Evolutionary conservation across 2,329 filamentous ascomycete genomes (phyloP).

Genomic region (Proliferodiscus dingleyae): DNA sequence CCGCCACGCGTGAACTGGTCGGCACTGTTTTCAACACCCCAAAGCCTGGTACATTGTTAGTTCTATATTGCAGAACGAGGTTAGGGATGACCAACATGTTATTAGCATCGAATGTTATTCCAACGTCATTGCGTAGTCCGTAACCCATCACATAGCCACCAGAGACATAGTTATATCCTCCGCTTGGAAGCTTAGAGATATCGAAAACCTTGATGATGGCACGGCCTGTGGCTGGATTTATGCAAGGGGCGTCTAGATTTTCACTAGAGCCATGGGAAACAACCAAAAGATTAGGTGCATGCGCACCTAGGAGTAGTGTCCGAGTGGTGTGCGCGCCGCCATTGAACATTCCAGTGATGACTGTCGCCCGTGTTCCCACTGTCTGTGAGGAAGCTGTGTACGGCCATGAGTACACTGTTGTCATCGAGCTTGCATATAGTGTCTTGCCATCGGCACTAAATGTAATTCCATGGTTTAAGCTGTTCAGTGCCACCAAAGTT

Average conservation of each 20-base stretch:
- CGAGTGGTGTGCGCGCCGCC: conserved; percentile 13
- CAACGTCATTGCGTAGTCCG: conserved; percentile 20
- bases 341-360: conserved; percentile 15
- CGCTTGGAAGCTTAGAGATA: conserved; percentile 8
- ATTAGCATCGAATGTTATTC: conserved; percentile 14
- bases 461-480: conserved; percentile 8
- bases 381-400: conserved; percentile 5
- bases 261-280: conserved; percentile 19
- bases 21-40: conserved; percentile 12
- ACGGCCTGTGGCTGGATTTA: conserved; percentile 10
- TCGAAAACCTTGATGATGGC: conserved; percentile 20
- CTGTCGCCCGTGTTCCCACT: conserved; percentile 4
- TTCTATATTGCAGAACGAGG: neutral
- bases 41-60: conserved; percentile 8
- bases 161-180: conserved; percentile 16
- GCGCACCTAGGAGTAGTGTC: conserved; percentile 11
- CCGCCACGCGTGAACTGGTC: conserved; percentile 8
- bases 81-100: conserved; percentile 11
- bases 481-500: conserved; percentile 11
- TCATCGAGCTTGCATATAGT: conserved; percentile 18
- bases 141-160: conserved; percentile 14
- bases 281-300: conserved; percentile 14
- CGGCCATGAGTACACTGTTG: conserved; percentile 15
- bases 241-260: conserved; percentile 15
- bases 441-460: conserved; percentile 15